Conservation (phyloP, 2,329 filamentous ascomycete species). For the Colletotrichum chrysophilum region DNA sequence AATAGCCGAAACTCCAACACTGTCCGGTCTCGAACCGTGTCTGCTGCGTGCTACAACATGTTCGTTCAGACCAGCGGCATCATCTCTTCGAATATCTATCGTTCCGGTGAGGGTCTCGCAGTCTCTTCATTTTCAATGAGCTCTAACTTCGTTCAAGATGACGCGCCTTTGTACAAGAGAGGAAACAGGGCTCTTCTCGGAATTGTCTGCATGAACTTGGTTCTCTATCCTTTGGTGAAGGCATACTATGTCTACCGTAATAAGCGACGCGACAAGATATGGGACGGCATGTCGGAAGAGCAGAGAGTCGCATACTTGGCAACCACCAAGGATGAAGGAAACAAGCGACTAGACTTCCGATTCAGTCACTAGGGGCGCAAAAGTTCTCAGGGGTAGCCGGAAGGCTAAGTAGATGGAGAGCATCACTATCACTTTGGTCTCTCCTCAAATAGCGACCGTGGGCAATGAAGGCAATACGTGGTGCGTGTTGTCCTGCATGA, state of each 20-base stretch:
- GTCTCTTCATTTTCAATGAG: too few relatives aligned
- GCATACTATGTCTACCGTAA: slow-evolving; percentile 39
- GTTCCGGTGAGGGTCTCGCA: too few relatives aligned
- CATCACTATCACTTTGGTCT: too few relatives aligned
- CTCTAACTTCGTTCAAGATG: slow-evolving; percentile 25
- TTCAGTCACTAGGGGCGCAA: slow-evolving; percentile 27
- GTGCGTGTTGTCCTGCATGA: too few relatives aligned
- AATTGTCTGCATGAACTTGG: slow-evolving; percentile 41
- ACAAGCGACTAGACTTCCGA: slow-evolving; percentile 47
- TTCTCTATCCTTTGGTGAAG: slow-evolving; percentile 33
- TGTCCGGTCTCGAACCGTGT: slow-evolving; percentile 66
- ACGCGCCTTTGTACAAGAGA: slow-evolving; percentile 52
- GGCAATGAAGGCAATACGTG: too few relatives aligned
- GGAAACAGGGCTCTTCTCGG: slow-evolving; percentile 62
- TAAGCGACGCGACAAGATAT: slow-evolving; percentile 28
- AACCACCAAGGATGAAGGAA: slow-evolving; percentile 48
- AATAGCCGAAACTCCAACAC: slow-evolving; percentile 63
- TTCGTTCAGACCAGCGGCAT: slow-evolving; percentile 48
- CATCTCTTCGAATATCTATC: slow-evolving; percentile 45
- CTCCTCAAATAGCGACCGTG: too few relatives aligned
- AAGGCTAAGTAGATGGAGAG: too few relatives aligned
- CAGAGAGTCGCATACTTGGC: slow-evolving; percentile 33
- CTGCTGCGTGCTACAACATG: slow-evolving; percentile 69
- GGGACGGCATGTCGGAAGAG: slow-evolving; percentile 33
- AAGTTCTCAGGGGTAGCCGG: too few relatives aligned